Percentiles rank a stretch among this genome's conserved stretches.
Evolutionary conservation across 352 stramenopile genomes (phyloP).

Genomic region (Elongisporangium senticosum): DNA sequence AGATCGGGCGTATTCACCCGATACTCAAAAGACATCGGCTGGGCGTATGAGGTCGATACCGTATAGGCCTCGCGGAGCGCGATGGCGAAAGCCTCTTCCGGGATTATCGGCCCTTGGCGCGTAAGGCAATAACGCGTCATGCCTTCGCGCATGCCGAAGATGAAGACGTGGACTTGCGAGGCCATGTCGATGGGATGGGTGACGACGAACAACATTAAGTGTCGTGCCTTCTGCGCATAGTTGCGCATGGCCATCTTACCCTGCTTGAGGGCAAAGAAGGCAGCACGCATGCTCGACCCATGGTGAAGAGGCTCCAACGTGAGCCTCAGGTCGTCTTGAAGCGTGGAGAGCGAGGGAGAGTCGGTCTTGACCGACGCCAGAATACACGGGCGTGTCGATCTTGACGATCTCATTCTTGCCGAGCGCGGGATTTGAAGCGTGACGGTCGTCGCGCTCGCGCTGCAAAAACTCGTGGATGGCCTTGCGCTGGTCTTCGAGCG

Average conservation of each 20-base stretch:
- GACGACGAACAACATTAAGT: slow-evolving; percentile 9
- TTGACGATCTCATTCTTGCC: slow-evolving; percentile 4
- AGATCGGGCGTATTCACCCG: not conserved
- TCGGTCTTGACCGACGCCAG: slow-evolving; percentile 1
- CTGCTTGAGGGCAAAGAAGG: slow-evolving; percentile 14
- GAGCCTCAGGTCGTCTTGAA: slow-evolving; percentile 10
- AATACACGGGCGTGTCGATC: slow-evolving; percentile 4
- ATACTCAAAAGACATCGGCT: not conserved
- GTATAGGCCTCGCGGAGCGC: slow-evolving; percentile 14
- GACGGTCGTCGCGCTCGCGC: slow-evolving; percentile 4
- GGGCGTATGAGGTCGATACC: slow-evolving; percentile 4
- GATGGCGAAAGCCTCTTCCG: slow-evolving; percentile 8
- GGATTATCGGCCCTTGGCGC: slow-evolving; percentile 2
- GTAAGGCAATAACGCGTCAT: slow-evolving; percentile 8
- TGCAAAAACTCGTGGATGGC: slow-evolving; percentile 6
- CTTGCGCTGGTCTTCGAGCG: no score
- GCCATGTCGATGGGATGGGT: slow-evolving; percentile 10
- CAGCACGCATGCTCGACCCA: slow-evolving; percentile 6
- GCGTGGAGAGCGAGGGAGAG: slow-evolving; percentile 6
- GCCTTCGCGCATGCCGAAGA: slow-evolving; percentile 8
- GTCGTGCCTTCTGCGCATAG: slow-evolving; percentile 9
- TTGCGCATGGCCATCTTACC: slow-evolving; percentile 13
- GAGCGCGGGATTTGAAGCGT: slow-evolving; percentile 2
- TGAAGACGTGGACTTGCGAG: slow-evolving; percentile 12
- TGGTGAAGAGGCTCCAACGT: slow-evolving; percentile 16